Evolutionary conservation across 306 rosid genomes (phyloP).

Genomic region (Cucumis sativus): DNA sequence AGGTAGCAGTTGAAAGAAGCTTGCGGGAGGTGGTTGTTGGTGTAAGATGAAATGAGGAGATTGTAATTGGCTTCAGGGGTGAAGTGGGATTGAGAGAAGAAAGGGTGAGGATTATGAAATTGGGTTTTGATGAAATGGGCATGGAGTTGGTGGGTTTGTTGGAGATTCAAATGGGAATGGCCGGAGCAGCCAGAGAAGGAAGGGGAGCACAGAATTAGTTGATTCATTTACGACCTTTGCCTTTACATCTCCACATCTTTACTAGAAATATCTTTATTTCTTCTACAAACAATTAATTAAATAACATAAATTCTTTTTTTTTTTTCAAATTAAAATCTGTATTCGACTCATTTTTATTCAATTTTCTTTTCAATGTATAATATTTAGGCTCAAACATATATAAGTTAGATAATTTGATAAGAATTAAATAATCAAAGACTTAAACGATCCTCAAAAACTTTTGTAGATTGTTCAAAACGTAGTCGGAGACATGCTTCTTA

Average conservation of each 20-base stretch:
- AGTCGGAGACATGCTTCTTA: no score
- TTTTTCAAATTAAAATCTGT: no score
- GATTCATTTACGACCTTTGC: neutral
- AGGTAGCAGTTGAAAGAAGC: constrained; percentile 26
- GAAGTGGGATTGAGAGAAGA: constrained; percentile 23
- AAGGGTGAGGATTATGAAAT: constrained; percentile 13
- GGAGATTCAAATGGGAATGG: constrained; percentile 3
- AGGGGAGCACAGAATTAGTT: neutral
- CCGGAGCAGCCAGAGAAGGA: neutral
- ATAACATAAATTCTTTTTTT: no score
- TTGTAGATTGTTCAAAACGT: no score
- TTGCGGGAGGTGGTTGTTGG: constrained; percentile 28
- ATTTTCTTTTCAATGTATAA: no score
- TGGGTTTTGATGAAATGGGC: constrained; percentile 46
- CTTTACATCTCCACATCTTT: neutral
- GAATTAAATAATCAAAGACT: no score
- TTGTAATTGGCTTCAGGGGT: constrained; percentile 33
- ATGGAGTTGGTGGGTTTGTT: constrained; percentile 46
- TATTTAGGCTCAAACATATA: no score
- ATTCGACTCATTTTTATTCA: no score
- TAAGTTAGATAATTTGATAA: no score
- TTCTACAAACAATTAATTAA: neutral
- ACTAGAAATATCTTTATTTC: neutral
- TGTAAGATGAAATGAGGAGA: constrained; percentile 52
- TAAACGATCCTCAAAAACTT: no score